Percentiles rank a stretch among this genome's conserved stretches.
Evolutionary conservation across 208 protist species (phyloP).

Genomic region (Endotrypanum monterogeii): DNA sequence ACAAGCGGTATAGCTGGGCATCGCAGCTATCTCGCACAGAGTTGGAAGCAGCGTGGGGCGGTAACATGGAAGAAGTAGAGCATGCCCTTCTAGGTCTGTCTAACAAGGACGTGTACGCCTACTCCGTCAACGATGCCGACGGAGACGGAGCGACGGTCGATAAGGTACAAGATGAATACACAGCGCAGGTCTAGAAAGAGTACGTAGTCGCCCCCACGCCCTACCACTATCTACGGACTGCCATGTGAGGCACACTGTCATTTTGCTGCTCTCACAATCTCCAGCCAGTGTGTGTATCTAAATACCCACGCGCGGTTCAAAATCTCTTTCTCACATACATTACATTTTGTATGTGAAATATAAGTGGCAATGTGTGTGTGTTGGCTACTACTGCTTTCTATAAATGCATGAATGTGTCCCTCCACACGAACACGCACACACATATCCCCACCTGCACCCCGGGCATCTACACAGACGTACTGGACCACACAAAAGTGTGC

Average conservation of each 20-base stretch:
- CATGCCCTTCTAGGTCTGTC: slow-evolving; percentile 44
- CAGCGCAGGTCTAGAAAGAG: neutral
- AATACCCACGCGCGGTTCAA: too few species aligned
- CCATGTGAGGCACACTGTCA: neutral
- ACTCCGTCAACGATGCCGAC: slow-evolving; percentile 13
- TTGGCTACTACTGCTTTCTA: too few species aligned
- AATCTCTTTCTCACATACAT: too few species aligned
- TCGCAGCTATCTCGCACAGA: slow-evolving; percentile 45
- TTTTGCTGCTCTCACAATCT: neutral
- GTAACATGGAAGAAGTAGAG: slow-evolving; percentile 28
- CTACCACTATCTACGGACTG: neutral
- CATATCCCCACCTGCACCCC: too few species aligned
- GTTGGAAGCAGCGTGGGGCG: slow-evolving; percentile 32
- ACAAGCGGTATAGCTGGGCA: slow-evolving; percentile 69
- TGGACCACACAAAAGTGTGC: too few species aligned
- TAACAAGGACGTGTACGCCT: slow-evolving; percentile 60
- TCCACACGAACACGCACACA: too few species aligned
- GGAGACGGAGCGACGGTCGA: slow-evolving; percentile 6
- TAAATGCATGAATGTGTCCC: too few species aligned
- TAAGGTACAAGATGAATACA: neutral
- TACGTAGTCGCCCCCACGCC: neutral
- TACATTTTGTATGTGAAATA: neutral
- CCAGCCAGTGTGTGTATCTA: too few species aligned
- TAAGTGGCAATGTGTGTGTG: neutral
- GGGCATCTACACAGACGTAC: too few species aligned